Evolutionary conservation across 768 basidiomycete genomes (phyloP).

Genomic region (Favolaschia claudopus): DNA sequence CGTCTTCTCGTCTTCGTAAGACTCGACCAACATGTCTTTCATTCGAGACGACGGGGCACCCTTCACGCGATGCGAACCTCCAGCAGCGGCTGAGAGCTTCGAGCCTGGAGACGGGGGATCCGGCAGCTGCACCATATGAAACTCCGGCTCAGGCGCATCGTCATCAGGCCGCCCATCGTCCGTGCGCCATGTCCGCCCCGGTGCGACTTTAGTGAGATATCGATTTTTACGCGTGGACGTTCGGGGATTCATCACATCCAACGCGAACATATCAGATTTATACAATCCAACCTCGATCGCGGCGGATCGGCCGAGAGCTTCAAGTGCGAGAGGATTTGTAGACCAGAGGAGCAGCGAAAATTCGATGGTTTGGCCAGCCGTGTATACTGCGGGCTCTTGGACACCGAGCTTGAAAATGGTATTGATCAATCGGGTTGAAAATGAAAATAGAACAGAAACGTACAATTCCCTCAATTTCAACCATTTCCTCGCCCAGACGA

Average conservation of each 20-base stretch:
- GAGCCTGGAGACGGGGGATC: not conserved
- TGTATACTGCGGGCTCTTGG: conserved; percentile 11
- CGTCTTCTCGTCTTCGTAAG: not conserved
- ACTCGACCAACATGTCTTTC: conserved; percentile 2
- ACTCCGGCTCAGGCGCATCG: not conserved
- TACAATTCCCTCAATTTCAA: conserved; percentile 16
- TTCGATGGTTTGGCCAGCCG: conserved; percentile 2
- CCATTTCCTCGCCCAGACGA: conserved; percentile 8
- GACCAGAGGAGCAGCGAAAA: conserved; percentile 13
- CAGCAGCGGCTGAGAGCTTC: not conserved
- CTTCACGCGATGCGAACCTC: conserved; percentile 5
- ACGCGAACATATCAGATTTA: conserved; percentile 15
- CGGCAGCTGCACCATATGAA: conserved; percentile 3
- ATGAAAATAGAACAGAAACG: not conserved
- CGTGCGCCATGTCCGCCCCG: conserved; percentile 13
- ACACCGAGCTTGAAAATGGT: not conserved
- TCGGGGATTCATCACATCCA: conserved; percentile 8
- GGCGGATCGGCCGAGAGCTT: conserved; percentile 1
- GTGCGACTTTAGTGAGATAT: not conserved
- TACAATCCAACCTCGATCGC: conserved; percentile 18
- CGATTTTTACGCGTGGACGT: conserved; percentile 11
- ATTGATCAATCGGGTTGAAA: not conserved
- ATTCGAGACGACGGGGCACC: conserved; percentile 1
- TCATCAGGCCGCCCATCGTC: conserved; percentile 15
- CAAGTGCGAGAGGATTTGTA: conserved; percentile 2